Evolutionary conservation across 768 basidiomycete species (phyloP), one percentile per base, ranked within the genome.

Genomic region (Xerocomellus amylosporus): DNA sequence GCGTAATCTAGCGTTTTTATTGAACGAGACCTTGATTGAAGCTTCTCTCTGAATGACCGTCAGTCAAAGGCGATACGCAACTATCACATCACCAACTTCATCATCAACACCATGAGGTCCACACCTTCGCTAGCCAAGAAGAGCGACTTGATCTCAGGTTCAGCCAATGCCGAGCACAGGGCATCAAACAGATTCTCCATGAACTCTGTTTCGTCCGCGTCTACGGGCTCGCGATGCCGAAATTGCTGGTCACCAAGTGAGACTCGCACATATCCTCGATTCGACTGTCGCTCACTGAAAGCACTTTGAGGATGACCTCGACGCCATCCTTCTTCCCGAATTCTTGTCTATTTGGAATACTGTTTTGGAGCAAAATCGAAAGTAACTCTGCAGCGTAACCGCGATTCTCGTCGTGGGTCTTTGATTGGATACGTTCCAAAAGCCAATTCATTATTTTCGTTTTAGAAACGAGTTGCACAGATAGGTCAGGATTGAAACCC

Each of bases 101-200:
- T 94, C 82, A 97, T 89, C 58, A 98, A 77, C n/a, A 97, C 81
- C 94, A 98, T 98, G 33, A 99, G 79, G 63, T 99, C 97, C 14
- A 93, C 84, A 2, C 97, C 97, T 70, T 99, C 97, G 19, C 87
- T 87, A 10, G 85, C 82, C n/a, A 93, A 73, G 73, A 99, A 98
- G 4, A 85, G 72, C 17, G 79, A 70, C 71, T 98, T 98, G 67
- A 88, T 83, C 44, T 84, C 76, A 14, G 85, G 77, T 70, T 96
- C 94, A 33, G 77, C 82, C 22, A 98, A 76, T 0, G 87, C 80
- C 1, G 94, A 95, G 67, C 97, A 98, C 22, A 99, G 71, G 0
- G 86, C 72, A 67, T 98, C 91, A 66, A 98, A 98, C 4, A 93
- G 64, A 70, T 99, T 98, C 68, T 98, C 97, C 94, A 98, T 95